Evolutionary conservation across 2,329 filamentous ascomycete genomes (phyloP), one percentile per base, ranked within the genome.

Genomic region (Beauveria asiatica): DNA sequence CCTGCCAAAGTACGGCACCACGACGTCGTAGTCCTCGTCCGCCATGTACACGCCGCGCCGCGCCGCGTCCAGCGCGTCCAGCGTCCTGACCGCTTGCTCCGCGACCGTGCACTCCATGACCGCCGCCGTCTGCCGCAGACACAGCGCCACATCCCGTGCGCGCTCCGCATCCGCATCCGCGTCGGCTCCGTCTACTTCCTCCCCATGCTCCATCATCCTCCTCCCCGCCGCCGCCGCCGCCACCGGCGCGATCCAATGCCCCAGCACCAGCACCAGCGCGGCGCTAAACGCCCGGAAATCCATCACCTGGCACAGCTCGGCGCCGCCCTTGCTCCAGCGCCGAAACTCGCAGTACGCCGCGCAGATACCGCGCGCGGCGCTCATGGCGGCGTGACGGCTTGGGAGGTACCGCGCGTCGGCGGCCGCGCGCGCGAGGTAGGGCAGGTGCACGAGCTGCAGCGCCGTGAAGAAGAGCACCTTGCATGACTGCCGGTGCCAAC

Each of bases 241-340:
- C 71, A 64, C 62, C 25, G 67, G 64, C 8, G 70, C 72, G 46
- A 77, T 67, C 16, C 79, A 63, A 57, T 78, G 58, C 1, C 58
- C 74, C 39, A 79, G 66, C 3, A 76, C 65, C 5, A 81, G 63
- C 1, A 79, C 68, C 64, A 79, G 72, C 16, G 76, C 73, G 4
- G 74, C 73, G 1, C 70, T 78, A 62, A 81, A 80, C 2, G 72
- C 73, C 56, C 76, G 69, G 54, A 80, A 81, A 62, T 81, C 78
- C 51, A 76, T 69, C 41, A 79, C 63, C 49, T 79, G 78, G 67
- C 78, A 79, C 10, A 75, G 66, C 54, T 63, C 9, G 60, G 37
- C 19, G 60, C 61, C 61, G 7, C 61, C 57, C 5, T 33, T 51
- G 8, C 58, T 41, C 27, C 56, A 61, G 17, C 56, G 56, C 52